These are phyloP conservation scores for Tieghemostelium lacteum DNA, from an alignment of 78 protist species.

Conservation along the genomic window DNA sequence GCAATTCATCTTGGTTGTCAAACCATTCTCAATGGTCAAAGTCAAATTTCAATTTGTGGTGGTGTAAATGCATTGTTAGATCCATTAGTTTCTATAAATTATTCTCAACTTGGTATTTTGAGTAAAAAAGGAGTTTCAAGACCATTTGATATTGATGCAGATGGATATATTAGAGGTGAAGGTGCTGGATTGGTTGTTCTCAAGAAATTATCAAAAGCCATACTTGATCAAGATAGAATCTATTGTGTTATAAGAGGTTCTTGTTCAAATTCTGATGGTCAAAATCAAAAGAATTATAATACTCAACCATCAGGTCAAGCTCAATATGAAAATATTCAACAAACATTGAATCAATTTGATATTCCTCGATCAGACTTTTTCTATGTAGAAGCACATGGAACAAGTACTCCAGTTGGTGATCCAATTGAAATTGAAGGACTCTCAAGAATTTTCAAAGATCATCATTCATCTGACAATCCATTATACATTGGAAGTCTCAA, in stretches of 20 bases:
- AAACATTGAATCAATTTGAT: background rate
- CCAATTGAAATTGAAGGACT: slow-evolving; percentile 65
- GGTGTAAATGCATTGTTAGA: slow-evolving; percentile 85
- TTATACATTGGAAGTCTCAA: slow-evolving; percentile 75
- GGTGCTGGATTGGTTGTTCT: slow-evolving; percentile 85
- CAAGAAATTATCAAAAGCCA: slow-evolving; percentile 7
- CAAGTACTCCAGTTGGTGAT: slow-evolving; percentile 85
- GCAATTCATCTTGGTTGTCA: slow-evolving; percentile 84
- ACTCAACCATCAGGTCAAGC: slow-evolving; percentile 8
- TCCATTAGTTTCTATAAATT: slow-evolving; percentile 38
- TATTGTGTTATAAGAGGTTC: slow-evolving; percentile 30
- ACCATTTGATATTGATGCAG: slow-evolving; percentile 88
- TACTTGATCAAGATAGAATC: slow-evolving; percentile 12
- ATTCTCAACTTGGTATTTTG: slow-evolving; percentile 66
- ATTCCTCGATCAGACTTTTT: background rate
- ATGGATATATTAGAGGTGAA: slow-evolving; percentile 93
- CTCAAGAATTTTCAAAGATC: background rate
- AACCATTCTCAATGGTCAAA: slow-evolving; percentile 77
- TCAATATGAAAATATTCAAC: slow-evolving; percentile 7
- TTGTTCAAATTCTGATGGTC: slow-evolving; percentile 24
- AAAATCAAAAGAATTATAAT: background rate
- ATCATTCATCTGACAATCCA: background rate
- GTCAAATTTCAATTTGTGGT: slow-evolving; percentile 86
- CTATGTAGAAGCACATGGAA: slow-evolving; percentile 75
- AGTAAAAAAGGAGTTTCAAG: slow-evolving; percentile 82